Evolutionary conservation across 306 rosid species (phyloP).

Genomic region (Carpinus fangiana): DNA sequence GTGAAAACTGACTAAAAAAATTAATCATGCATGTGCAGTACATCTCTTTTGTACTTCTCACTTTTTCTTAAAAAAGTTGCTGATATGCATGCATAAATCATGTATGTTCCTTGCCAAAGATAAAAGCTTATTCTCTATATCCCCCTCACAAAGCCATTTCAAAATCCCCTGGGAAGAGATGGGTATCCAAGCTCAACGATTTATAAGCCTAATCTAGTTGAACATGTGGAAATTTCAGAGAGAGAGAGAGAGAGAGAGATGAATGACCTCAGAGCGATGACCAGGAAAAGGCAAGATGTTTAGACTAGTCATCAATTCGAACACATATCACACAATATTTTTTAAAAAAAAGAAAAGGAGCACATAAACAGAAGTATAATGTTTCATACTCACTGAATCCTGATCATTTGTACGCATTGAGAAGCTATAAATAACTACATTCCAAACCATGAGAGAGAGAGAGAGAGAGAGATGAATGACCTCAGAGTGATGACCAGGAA

Average conservation of each 20-base stretch:
- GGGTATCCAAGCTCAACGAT: background rate
- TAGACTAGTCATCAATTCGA: background rate
- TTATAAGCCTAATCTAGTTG: background rate
- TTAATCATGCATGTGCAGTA: background rate
- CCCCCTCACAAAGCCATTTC: background rate
- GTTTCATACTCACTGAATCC: background rate
- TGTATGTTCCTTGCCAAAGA: background rate
- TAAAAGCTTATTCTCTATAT: background rate
- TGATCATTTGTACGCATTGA: background rate
- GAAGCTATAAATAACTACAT: constrained; percentile 4
- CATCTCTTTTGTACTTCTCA: background rate
- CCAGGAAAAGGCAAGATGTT: background rate
- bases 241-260: background rate
- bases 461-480: background rate
- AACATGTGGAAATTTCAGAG: background rate
- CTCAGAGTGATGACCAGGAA: background rate
- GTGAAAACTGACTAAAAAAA: background rate
- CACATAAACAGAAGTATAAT: too few species aligned
- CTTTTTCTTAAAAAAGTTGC: background rate
- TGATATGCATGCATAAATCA: background rate
- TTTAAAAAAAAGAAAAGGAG: too few species aligned
- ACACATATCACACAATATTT: background rate
- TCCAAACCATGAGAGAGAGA: constrained; percentile 4
- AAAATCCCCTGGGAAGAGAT: background rate
- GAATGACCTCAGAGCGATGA: too few species aligned